Base-by-base conservation (phyloP, 192 early-diverging fungal genomes). In the Chytriomyces sp. region DNA sequence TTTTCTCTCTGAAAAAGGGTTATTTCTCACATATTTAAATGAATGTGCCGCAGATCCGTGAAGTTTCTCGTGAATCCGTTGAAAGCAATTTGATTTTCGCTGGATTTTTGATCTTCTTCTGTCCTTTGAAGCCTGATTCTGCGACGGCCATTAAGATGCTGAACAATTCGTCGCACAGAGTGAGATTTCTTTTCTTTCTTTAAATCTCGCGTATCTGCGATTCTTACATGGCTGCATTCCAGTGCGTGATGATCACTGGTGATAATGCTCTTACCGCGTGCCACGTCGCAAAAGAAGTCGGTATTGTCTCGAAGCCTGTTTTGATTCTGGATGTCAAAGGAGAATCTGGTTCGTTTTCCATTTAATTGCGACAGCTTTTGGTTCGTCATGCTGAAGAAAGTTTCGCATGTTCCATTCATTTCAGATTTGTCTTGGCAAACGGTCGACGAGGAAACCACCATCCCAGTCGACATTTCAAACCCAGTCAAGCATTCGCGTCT, bases 231-330 rank as follows among this genome's bases (percentile, higher is more conserved):
- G 86, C 84, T 20, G 82, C 82, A 35, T 85, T 88, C 0, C 86
- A 92, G 64, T 86, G 88, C 7, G 91, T 98, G 16, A 99, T 99
- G 98, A 99, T 99, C 75, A 99, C 98, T 28, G 98, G 98, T 75
- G 98, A 99, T 80, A 98, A 98, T 70, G 94, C 98, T 4, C 87
- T 99, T 74, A 99, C 98, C 0, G 98, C 97, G 0, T 93, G 94
- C 60, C 96, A 98, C 79, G 95, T 99, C 75, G 98, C 98, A 20
- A 87, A 89, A 46, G 91, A 98, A 81, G 96, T 99, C 35, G 90
- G 89, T 50, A 99, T 99, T 82, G 91, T 96, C 23, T 92, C 91
- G 43, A 89, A 93, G 50, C 89, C 91, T 44, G 96, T 95, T 28
- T 86, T 98, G 75, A 93, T 99, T 66, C 87, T 94, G 61, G 97